Evolutionary conservation across 805 yeast genomes (phyloP), one percentile per base, ranked within the genome.

Genomic region (Myxozyma lipomycoides): DNA sequence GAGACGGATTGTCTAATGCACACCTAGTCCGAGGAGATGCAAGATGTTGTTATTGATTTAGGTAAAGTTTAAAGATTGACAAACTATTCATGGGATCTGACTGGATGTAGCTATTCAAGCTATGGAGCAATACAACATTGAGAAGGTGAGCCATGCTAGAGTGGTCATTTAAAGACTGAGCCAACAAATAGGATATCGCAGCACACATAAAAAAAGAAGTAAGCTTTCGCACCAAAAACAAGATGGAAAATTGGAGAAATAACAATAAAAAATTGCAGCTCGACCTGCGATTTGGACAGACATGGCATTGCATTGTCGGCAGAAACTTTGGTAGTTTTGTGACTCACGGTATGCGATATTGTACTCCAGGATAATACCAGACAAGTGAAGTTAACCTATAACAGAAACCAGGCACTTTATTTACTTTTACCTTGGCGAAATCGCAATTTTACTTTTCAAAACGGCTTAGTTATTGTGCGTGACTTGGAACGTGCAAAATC

Each of bases 301-400:
- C 82, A 6, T 80, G 85, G 85, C 84, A 80, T 62, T 80, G 79
- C 26, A 73, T 80, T 45, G 84, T 78, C 26, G 85, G 85, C 21
- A 68, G 71, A 57, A 75, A 78, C 46, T 80, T 80, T 62, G 85
- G 85, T 12, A 73, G 79, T 42, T 78, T 75, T 61, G 84, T 80
- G 22, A 78, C 84, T 34, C 84, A 80, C 58, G 78, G 77, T 60
- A 77, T 69, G 63, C 6, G 19, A 17, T 6, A 21, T 21, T 12
- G 76, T n/a, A 70, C 61, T 59, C 72, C 73, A 15, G 30, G 9
- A 30, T 26, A 38, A 15, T 5, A 15, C 23, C 9, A 17, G 22
- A 3, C n/a, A n/a, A n/a, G n/a, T n/a, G n/a, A 15, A 39, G n/a
- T 15, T 6, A 17, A 30, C 15, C n/a, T 22, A 12, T 10, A 15